phyloP scores from a whole-genome alignment of 2,329 filamentous ascomycete genomes.

The Mycocentrospora acerina region DNA sequence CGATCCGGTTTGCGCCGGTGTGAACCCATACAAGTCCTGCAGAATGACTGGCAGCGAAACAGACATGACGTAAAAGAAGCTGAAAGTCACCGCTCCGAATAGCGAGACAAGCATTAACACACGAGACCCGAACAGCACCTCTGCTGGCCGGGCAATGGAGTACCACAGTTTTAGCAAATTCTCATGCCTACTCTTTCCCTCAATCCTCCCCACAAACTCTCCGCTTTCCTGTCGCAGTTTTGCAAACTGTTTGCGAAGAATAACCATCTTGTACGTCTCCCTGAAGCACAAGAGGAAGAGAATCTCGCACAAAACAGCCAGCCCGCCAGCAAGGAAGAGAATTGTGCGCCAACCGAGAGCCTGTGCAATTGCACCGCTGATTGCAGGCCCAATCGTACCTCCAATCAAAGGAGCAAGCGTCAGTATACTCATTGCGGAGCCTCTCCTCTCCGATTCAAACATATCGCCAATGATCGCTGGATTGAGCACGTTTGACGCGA shows the following conservation, averaged over 20 bases:
- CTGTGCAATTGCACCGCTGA: slow-evolving; percentile 58
- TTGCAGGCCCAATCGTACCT: slow-evolving; percentile 58
- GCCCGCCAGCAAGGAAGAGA: slow-evolving; percentile 52
- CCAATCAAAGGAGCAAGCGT: slow-evolving; percentile 60
- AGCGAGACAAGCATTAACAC: slow-evolving; percentile 57
- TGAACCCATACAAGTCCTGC: slow-evolving; percentile 44
- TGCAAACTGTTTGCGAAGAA: slow-evolving; percentile 44
- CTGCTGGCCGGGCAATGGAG: slow-evolving; percentile 45
- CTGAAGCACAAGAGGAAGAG: slow-evolving; percentile 55
- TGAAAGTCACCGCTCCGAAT: slow-evolving; percentile 46
- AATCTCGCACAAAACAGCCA: slow-evolving; percentile 54
- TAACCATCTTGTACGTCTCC: slow-evolving; percentile 63
- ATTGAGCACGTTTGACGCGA: slow-evolving; percentile 58
- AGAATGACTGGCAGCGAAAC: slow-evolving; percentile 50
- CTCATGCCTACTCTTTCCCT: slow-evolving; percentile 16
- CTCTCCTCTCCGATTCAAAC: slow-evolving; percentile 59
- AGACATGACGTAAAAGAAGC: slow-evolving; percentile 50
- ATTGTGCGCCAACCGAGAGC: slow-evolving; percentile 57
- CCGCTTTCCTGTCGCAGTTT: slow-evolving; percentile 19
- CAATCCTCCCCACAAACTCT: slow-evolving; percentile 8
- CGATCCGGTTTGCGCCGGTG: slow-evolving; percentile 54
- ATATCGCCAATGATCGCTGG: slow-evolving; percentile 67
- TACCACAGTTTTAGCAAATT: slow-evolving; percentile 34
- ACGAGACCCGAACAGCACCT: slow-evolving; percentile 50
- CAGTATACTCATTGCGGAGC: slow-evolving; percentile 59